phyloP scores from a whole-genome alignment of 2,329 filamentous ascomycete species.

The Leptographium procerum region DNA sequence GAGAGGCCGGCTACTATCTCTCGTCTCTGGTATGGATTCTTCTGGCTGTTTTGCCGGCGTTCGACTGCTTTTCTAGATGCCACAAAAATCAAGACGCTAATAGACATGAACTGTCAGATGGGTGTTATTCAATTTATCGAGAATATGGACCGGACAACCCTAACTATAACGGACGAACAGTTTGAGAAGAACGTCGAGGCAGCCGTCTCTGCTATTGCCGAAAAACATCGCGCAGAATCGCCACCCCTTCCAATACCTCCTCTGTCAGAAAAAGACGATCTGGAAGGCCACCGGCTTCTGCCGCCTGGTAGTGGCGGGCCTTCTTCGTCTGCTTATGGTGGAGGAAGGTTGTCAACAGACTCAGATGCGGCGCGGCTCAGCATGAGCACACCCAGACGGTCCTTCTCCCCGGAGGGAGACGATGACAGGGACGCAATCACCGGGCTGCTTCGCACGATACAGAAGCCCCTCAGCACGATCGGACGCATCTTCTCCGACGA shows the following conservation, averaged over 20 bases:
- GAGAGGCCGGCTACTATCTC: constrained; percentile 97
- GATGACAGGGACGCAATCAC: constrained; percentile 59
- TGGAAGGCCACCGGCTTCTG: constrained; percentile 9
- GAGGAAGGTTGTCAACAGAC: constrained; percentile 29
- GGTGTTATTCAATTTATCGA: constrained; percentile 95
- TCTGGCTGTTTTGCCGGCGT: background rate
- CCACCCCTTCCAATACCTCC: constrained; percentile 29
- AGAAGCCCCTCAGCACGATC: constrained; percentile 80
- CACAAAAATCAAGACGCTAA: background rate
- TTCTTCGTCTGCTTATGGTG: constrained; percentile 21
- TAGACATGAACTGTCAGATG: constrained; percentile 39
- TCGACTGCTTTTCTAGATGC: background rate
- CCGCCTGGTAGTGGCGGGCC: constrained; percentile 32
- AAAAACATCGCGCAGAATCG: constrained; percentile 58
- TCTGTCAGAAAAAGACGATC: constrained; percentile 32
- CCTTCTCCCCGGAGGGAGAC: constrained; percentile 26
- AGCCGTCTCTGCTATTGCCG: constrained; percentile 88
- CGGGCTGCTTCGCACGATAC: constrained; percentile 79
- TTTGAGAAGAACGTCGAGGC: constrained; percentile 96
- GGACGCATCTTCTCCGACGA: constrained; percentile 85
- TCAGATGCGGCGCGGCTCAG: constrained; percentile 18
- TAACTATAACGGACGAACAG: constrained; percentile 89
- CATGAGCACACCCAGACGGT: constrained; percentile 30
- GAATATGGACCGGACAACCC: constrained; percentile 82
- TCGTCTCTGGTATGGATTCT: constrained; percentile 62